phyloP scores from a whole-genome alignment of 805 yeast genomes.

The Ogataea dorogensis region DNA sequence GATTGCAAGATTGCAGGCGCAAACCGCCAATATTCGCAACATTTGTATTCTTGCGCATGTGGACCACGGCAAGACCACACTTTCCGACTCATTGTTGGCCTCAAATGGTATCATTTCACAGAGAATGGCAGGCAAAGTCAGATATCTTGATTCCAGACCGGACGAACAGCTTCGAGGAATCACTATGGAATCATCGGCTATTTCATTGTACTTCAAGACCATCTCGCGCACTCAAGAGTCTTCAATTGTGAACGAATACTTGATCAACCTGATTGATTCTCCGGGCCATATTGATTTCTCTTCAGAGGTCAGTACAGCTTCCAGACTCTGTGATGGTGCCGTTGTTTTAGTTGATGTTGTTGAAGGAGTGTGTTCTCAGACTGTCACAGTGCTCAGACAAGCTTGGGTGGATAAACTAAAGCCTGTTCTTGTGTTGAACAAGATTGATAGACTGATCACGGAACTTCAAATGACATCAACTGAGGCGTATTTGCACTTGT shows the following conservation, averaged over 20 bases:
- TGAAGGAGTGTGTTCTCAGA: conserved; percentile 98
- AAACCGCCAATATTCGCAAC: conserved; percentile 73
- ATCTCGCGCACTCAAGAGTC: conserved; percentile 36
- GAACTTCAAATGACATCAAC: conserved; percentile 79
- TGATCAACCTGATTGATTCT: conserved; percentile 91
- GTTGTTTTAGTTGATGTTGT: conserved; percentile 93
- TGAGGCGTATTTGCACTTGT: conserved; percentile 82
- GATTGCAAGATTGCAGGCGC: conserved; percentile 63
- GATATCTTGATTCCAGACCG: conserved; percentile 89
- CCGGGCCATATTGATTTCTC: conserved; percentile 99
- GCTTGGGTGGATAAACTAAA: conserved; percentile 91
- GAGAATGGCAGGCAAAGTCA: conserved; percentile 89
- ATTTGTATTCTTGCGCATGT: conserved; percentile 97
- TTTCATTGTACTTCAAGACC: conserved; percentile 84
- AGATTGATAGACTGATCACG: conserved; percentile 79
- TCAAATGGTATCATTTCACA: conserved; percentile 96
- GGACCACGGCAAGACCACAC: conserved; percentile 96
- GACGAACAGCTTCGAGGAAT: conserved; percentile 97
- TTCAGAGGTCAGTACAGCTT: conserved; percentile 93
- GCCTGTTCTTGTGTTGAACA: conserved; percentile 86
- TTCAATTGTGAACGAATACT: conserved; percentile 60
- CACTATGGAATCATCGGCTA: conserved; percentile 96
- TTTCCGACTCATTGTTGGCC: conserved; percentile 88
- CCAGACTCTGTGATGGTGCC: conserved; percentile 95
- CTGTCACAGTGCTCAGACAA: conserved; percentile 90